phyloP scores from a whole-genome alignment of 2,329 filamentous ascomycete species.

The Orbilia brochopaga region DNA sequence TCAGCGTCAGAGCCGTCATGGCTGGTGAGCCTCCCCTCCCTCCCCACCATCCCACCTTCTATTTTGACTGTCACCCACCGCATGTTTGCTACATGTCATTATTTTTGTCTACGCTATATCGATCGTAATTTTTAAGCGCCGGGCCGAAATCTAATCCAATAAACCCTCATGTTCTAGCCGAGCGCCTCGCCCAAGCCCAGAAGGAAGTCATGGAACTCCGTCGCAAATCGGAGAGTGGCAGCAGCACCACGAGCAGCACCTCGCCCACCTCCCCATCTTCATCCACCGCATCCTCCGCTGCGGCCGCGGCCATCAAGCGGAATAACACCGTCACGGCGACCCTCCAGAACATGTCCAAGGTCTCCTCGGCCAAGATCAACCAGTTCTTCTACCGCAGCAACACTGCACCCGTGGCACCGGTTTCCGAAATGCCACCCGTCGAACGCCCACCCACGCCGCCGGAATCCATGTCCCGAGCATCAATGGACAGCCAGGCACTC shows the following conservation, averaged over 20 bases:
- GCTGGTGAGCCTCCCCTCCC: constrained; percentile 60
- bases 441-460: constrained; percentile 51
- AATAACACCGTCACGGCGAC: constrained; percentile 53
- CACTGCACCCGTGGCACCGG: constrained; percentile 47
- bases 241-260: constrained; percentile 21
- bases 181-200: constrained; percentile 74
- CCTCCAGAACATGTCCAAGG: constrained; percentile 40
- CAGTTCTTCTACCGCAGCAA: constrained; percentile 43
- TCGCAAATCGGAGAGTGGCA: constrained; percentile 35
- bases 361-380: constrained; percentile 21
- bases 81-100: background rate
- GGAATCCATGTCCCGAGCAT: constrained; percentile 51
- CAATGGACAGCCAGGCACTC: constrained; percentile 62
- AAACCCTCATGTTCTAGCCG: constrained; percentile 55
- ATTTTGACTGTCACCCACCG: background rate
- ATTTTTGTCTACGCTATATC: constrained; percentile 2
- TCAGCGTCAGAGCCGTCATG: constrained; percentile 74
- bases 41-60: background rate
- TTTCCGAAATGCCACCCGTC: constrained; percentile 54
- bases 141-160: constrained; percentile 10
- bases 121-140: background rate
- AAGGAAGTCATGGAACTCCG: constrained; percentile 66
- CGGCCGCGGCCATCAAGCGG: constrained; percentile 17
- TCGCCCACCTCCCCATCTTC: constrained; percentile 51
- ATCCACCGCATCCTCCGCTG: constrained; percentile 30